Percentiles rank a stretch among this genome's conserved stretches.
phyloP scores from a whole-genome alignment of 768 basidiomycete genomes.

The Podaxis rugospora region DNA sequence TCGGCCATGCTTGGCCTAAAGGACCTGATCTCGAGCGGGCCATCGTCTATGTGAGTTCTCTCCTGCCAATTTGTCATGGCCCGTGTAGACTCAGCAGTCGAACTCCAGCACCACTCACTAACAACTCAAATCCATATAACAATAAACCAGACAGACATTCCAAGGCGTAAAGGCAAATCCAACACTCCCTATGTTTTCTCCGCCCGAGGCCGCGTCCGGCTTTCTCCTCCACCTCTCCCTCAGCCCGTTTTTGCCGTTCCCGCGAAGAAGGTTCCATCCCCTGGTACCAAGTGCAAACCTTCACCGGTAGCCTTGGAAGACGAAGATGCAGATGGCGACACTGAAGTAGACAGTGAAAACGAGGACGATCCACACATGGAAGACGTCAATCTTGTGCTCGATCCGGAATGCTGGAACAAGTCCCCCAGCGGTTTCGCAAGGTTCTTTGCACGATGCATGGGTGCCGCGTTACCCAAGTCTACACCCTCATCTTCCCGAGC shows the following conservation, averaged over 20 bases:
- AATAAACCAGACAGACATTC: constrained; percentile 47
- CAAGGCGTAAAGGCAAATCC: constrained; percentile 50
- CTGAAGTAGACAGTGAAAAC: constrained; percentile 17
- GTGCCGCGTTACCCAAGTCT: constrained; percentile 10
- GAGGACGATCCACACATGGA: constrained; percentile 14
- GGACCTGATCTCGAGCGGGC: constrained; percentile 38
- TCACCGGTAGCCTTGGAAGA: constrained; percentile 11
- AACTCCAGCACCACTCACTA: constrained; percentile 46
- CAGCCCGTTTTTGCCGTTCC: constrained; percentile 18
- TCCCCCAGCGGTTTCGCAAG: constrained; percentile 24
- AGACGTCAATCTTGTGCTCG: constrained; percentile 16
- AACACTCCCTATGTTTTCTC: constrained; percentile 61
- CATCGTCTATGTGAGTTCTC: constrained; percentile 57
- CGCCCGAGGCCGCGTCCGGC: constrained; percentile 41
- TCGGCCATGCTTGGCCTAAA: constrained; percentile 56
- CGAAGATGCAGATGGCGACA: constrained; percentile 20
- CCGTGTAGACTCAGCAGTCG: background rate
- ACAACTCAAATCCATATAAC: constrained; percentile 59
- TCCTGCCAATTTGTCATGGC: background rate
- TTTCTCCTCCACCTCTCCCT: constrained; percentile 24
- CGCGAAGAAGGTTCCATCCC: constrained; percentile 7
- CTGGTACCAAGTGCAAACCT: constrained; percentile 4
- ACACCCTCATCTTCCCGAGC: background rate
- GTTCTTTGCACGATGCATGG: constrained; percentile 25
- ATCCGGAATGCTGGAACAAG: constrained; percentile 25